Evolutionary conservation across 768 basidiomycete species (phyloP).

Genomic region (Favolaschia claudopus): DNA sequence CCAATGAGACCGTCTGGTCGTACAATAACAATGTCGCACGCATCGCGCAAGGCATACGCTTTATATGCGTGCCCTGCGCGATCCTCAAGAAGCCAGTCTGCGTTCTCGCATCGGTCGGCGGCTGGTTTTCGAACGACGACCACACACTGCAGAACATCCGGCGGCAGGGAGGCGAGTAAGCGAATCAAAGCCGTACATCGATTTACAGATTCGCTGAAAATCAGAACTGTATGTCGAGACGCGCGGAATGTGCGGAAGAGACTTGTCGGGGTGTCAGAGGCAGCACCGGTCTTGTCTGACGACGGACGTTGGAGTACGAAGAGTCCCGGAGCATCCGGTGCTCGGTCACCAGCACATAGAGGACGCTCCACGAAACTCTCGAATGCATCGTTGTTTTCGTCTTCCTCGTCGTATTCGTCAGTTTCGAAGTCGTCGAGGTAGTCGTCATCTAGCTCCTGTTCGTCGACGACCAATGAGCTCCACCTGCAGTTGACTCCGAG

Average conservation of each 20-base stretch:
- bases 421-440: slow-evolving; percentile 32
- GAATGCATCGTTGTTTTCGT: slow-evolving; percentile 31
- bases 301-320: slow-evolving; percentile 23
- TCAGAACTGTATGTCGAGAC: slow-evolving; percentile 48
- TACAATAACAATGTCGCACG: slow-evolving; percentile 43
- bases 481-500: slow-evolving; percentile 45
- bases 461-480: slow-evolving; percentile 46
- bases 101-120: slow-evolving; percentile 12
- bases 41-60: slow-evolving; percentile 43
- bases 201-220: slow-evolving; percentile 41
- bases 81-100: slow-evolving; percentile 46
- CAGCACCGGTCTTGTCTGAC: slow-evolving; percentile 8
- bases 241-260: slow-evolving; percentile 47
- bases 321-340: slow-evolving; percentile 50
- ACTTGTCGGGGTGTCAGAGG: slow-evolving; percentile 26
- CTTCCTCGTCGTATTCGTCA: slow-evolving; percentile 27
- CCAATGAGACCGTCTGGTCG: slow-evolving; percentile 58
- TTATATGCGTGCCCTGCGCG: slow-evolving; percentile 45
- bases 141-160: slow-evolving; percentile 34
- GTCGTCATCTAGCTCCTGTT: slow-evolving; percentile 30
- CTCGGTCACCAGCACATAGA: slow-evolving; percentile 52
- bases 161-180: slow-evolving; percentile 28
- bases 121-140: slow-evolving; percentile 34
- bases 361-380: slow-evolving; percentile 31
- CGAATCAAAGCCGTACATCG: slow-evolving; percentile 21